phyloP scores from a whole-genome alignment of 495 filamentous ascomycete species.

The Penicillium crystallinum region DNA sequence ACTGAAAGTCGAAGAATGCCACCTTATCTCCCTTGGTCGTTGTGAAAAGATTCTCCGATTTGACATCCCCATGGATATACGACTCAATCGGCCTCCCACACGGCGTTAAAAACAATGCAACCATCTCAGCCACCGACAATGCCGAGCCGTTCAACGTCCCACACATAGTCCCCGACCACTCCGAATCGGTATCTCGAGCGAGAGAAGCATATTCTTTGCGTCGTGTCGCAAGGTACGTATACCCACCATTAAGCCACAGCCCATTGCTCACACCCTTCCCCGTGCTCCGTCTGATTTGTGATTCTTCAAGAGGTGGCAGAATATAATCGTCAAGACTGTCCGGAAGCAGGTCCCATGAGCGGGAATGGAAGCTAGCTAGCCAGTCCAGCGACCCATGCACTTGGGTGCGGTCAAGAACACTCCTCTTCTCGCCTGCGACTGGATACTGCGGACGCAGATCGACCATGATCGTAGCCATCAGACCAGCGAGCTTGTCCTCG shows the following conservation, averaged over 20 bases:
- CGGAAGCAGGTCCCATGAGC: slow-evolving; percentile 21
- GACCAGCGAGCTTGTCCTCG: slow-evolving; percentile 22
- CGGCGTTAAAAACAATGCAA: slow-evolving; percentile 24
- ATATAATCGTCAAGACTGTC: slow-evolving; percentile 17
- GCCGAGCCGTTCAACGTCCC: background rate
- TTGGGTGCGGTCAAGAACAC: slow-evolving; percentile 18
- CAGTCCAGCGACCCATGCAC: slow-evolving; percentile 30
- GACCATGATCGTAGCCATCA: slow-evolving; percentile 34
- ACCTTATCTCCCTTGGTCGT: slow-evolving; percentile 23
- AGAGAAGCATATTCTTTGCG: slow-evolving; percentile 30
- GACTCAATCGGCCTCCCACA: slow-evolving; percentile 28
- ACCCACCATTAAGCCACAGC: slow-evolving; percentile 38
- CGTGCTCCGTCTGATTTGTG: slow-evolving; percentile 1
- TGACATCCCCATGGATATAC: slow-evolving; percentile 39
- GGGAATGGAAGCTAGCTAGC: slow-evolving; percentile 28
- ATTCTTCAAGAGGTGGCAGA: slow-evolving; percentile 32
- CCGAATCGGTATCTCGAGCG: slow-evolving; percentile 21
- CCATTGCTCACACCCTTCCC: background rate
- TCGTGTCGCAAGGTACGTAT: slow-evolving; percentile 38
- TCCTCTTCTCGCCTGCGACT: slow-evolving; percentile 26
- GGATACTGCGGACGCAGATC: slow-evolving; percentile 29
- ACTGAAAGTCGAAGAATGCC: slow-evolving; percentile 41
- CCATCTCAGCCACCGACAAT: slow-evolving; percentile 29
- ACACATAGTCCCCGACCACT: slow-evolving; percentile 30
- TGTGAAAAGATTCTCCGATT: slow-evolving; percentile 42